Base-by-base conservation (phyloP, 306 rosid genomes). In the Parietaria judaica region DNA sequence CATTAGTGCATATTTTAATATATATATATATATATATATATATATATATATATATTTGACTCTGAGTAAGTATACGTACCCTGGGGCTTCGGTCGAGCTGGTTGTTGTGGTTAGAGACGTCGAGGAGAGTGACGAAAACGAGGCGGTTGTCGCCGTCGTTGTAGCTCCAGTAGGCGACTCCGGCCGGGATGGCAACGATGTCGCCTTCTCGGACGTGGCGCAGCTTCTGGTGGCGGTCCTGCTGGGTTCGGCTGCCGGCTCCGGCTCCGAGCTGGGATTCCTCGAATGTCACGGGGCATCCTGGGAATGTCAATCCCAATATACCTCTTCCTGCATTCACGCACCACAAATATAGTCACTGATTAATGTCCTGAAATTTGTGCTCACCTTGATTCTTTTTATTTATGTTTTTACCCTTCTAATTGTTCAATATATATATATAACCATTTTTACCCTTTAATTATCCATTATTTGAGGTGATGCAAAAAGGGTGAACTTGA, bases 11-110 rank as follows among this genome's bases (percentile, higher is more conserved):
- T n/a, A n/a, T n/a, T n/a, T 23, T 23, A 23, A 23, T 23, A 23
- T 0, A 23, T 23, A 23, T 23, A 23, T 23, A 23, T 23, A 23
- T 23, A 23, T 23, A 23, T 23, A 23, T 23, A n/a, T 23, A 23
- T 23, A 23, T 23, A 23, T 23, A 39, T 39, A 39, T 39, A 39
- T 39, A 39, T 39, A 39, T 3, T 39, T 39, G 7, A 39, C 7
- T 5, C 3, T 41, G 9, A 41, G 9, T 5, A 41, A 41, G 45
- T 41, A 41, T 0, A 51, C 50, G 54, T 72, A 83, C 96, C 61
- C 90, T 71, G 0, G 94, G 96, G 11, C 14, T 23, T 11, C 48
- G 47, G 49, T 89, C 95, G 14, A 89, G 96, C 63, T 86, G 84
- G 81, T 89, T 83, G 11, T 8, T 59, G 0, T 11, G 0, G 80